phyloP scores from a whole-genome alignment of 805 yeast species.

The Candida boidinii region DNA sequence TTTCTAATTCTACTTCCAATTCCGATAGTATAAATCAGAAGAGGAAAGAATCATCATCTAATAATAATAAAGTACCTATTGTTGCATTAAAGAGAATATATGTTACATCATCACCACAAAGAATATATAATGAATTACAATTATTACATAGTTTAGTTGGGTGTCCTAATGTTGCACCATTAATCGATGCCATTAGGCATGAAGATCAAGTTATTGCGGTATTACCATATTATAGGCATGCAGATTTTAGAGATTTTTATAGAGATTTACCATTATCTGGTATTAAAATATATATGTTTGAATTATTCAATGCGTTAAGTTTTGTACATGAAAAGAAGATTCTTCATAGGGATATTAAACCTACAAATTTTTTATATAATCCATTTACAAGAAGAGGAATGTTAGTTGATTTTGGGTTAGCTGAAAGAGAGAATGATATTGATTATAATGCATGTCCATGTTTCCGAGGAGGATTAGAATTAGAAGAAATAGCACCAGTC shows the following conservation, averaged over 20 bases:
- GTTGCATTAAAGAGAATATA: constrained; percentile 92
- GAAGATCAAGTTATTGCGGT: constrained; percentile 93
- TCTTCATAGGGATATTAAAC: constrained; percentile 88
- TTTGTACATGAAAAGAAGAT: constrained; percentile 73
- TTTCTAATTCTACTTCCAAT: constrained; percentile 1
- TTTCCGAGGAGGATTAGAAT: constrained; percentile 26
- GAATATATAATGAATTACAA: constrained; percentile 84
- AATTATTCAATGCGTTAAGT: constrained; percentile 66
- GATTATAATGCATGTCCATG: constrained; percentile 48
- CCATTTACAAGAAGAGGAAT: constrained; percentile 65
- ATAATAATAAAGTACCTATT: constrained; percentile 22
- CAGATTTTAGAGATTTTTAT: constrained; percentile 83
- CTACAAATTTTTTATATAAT: constrained; percentile 63
- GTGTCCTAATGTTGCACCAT: constrained; percentile 72
- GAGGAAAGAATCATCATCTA: constrained; percentile 3
- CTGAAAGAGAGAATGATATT: constrained; percentile 48
- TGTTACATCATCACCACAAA: constrained; percentile 89
- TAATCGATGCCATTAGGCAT: constrained; percentile 77
- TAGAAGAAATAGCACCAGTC: constrained; percentile 22
- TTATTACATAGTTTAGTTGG: constrained; percentile 63
- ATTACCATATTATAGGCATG: constrained; percentile 82
- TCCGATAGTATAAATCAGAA: constrained; percentile 16
- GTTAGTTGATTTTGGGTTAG: constrained; percentile 86
- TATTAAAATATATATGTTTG: constrained; percentile 71
- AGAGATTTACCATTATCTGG: constrained; percentile 74